These are phyloP conservation scores for Aspergillus sparsus DNA, from an alignment of 495 filamentous ascomycete genomes.

Conservation along the genomic window DNA sequence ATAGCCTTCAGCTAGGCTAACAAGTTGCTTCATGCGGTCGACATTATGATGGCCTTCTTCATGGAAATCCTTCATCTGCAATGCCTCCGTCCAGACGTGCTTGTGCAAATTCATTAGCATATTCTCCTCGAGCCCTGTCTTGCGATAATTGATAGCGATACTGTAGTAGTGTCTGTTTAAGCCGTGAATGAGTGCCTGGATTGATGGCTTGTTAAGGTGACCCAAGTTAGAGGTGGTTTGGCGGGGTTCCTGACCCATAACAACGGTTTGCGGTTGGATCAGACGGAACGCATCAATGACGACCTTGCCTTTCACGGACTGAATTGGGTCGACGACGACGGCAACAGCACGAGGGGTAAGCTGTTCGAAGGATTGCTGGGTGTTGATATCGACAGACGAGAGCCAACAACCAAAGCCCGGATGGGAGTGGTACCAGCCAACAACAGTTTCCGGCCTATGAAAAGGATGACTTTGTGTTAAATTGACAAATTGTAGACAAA, in stretches of 20 bases:
- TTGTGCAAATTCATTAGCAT: constrained; percentile 99
- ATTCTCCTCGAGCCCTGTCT: constrained; percentile 96
- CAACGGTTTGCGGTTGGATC: constrained; percentile 97
- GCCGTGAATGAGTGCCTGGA: constrained; percentile 98
- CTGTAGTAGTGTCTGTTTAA: constrained; percentile 99
- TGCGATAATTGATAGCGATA: constrained; percentile 96
- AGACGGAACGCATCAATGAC: constrained; percentile 99
- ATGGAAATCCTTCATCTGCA: constrained; percentile 96
- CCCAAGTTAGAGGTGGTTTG: constrained; percentile 98
- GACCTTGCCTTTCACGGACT: constrained; percentile 99
- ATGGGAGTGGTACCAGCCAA: constrained; percentile 99
- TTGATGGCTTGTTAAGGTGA: constrained; percentile 97
- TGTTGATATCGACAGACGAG: constrained; percentile 98
- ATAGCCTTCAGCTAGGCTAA: constrained; percentile 89
- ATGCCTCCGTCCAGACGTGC: constrained; percentile 96
- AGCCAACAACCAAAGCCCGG: constrained; percentile 99
- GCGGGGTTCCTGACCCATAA: constrained; percentile 97
- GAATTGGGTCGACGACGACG: constrained; percentile 97
- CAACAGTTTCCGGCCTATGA: constrained; percentile 86
- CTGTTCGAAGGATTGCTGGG: constrained; percentile 98
- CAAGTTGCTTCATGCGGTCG: constrained; percentile 82
- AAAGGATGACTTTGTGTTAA: constrained; percentile 2
- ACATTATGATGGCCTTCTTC: constrained; percentile 80
- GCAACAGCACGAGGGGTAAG: constrained; percentile 93
- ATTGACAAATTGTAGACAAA: not conserved